Evolutionary conservation across 768 basidiomycete genomes (phyloP).

Genomic region (Macrolepiota dolichaula): DNA sequence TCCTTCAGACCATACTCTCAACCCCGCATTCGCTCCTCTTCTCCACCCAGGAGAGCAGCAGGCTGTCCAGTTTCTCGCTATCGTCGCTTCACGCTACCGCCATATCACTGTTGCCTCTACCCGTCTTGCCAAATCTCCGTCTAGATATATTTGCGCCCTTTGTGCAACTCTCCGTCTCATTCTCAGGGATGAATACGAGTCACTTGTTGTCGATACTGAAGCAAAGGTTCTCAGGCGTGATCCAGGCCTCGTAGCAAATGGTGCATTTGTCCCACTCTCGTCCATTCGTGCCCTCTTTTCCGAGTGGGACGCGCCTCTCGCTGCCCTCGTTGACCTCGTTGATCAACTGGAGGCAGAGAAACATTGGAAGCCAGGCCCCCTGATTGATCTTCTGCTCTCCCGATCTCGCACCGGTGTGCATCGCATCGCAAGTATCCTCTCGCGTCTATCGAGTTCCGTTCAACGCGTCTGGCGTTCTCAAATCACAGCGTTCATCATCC

Average conservation of each 20-base stretch:
- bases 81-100: slow-evolving; percentile 72
- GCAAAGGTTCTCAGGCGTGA: slow-evolving; percentile 75
- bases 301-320: slow-evolving; percentile 85
- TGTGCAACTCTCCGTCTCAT: slow-evolving; percentile 71
- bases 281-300: slow-evolving; percentile 80
- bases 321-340: slow-evolving; percentile 63
- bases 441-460: slow-evolving; percentile 68
- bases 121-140: slow-evolving; percentile 50
- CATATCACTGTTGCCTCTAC: slow-evolving; percentile 60
- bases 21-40: slow-evolving; percentile 63
- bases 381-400: slow-evolving; percentile 75
- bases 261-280: slow-evolving; percentile 84
- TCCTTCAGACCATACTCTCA: slow-evolving; percentile 50
- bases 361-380: slow-evolving; percentile 68
- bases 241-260: slow-evolving; percentile 69
- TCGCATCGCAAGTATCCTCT: slow-evolving; percentile 68
- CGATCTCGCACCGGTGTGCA: slow-evolving; percentile 79
- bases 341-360: slow-evolving; percentile 54
- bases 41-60: slow-evolving; percentile 89
- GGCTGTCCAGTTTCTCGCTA: slow-evolving; percentile 75
- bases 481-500: slow-evolving; percentile 74
- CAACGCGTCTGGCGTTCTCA: slow-evolving; percentile 84
- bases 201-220: slow-evolving; percentile 76
- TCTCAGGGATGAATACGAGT: slow-evolving; percentile 77
- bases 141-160: slow-evolving; percentile 78